Evolutionary conservation across 2,329 filamentous ascomycete genomes (phyloP), one percentile per base, ranked within the genome.

Genomic region (Onygenales sp.): DNA sequence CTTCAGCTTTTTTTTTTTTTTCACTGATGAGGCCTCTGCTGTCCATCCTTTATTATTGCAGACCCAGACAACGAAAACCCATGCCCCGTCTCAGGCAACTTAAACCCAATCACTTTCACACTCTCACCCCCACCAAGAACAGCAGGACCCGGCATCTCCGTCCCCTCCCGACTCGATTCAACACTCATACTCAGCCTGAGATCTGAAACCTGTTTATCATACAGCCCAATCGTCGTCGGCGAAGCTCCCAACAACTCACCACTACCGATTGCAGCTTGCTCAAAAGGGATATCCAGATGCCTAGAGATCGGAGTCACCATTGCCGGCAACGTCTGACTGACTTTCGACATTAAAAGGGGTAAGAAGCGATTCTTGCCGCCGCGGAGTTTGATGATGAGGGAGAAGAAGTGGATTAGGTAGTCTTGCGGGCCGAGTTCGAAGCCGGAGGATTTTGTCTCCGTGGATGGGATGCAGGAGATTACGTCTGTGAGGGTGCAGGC

Each of bases 281-380:
- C 36, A 39, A 39, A 4, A 7, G 36, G 36, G 9, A 39, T 39
- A n/a, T 39, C 36, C 4, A 63, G 51, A 56, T 63, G 61, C n/a
- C 51, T 27, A 7, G 54, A 58, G 10, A 63, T 58, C 1, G 55
- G 47, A 10, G 55, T 43, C 8, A 63, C 44, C 58, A 65, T 60
- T 1, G 54, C 52, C 13, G 86, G 85, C 2, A 91, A 72, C 2
- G 85, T 77, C 43, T 92, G 86, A 56, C 84, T 78, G 41, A 92
- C 79, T 71, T 92, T 93, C 66, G 79, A 80, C 53, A 93, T 71
- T 1, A 95, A 77, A 0, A 94, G 76, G 2, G 88, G 88, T 11
- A 92, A 74, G 65, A 89, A 93, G 50, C 86, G 84, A 57, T 85
- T 80, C 54, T 91, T 80, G 6, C 87, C 87, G 54, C 82, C 84